Conservation (phyloP, 2,329 filamentous ascomycete genomes). For the Hymenoscyphus salicellus region DNA sequence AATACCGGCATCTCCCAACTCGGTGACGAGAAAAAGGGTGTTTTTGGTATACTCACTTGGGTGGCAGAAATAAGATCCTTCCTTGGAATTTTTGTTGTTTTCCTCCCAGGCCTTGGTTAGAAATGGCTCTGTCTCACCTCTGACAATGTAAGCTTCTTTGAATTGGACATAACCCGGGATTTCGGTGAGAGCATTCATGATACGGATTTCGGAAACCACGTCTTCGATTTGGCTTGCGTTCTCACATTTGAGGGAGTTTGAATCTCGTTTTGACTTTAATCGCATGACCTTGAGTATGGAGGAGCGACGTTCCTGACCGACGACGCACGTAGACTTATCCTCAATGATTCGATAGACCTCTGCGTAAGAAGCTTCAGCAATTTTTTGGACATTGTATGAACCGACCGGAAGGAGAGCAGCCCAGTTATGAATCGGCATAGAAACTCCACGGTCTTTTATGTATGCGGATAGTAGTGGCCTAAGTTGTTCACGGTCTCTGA, state of each 20-base stretch:
- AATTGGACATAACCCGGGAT: constrained; percentile 64
- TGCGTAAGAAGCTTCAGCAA: constrained; percentile 64
- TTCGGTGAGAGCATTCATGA: constrained; percentile 62
- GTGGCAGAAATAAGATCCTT: constrained; percentile 55
- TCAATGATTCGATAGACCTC: constrained; percentile 60
- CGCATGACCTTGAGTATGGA: constrained; percentile 66
- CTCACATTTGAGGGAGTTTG: constrained; percentile 17
- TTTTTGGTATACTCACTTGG: constrained; percentile 57
- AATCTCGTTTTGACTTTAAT: constrained; percentile 39
- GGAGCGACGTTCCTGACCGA: constrained; percentile 47
- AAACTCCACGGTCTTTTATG: constrained; percentile 16
- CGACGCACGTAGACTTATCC: not conserved
- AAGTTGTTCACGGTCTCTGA: constrained; percentile 11
- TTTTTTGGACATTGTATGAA: constrained; percentile 56
- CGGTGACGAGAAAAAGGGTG: constrained; percentile 59
- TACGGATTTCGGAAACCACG: constrained; percentile 57
- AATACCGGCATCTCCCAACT: constrained; percentile 60
- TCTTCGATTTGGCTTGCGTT: constrained; percentile 40
- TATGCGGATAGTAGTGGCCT: constrained; percentile 21
- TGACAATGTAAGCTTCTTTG: constrained; percentile 61
- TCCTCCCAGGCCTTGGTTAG: constrained; percentile 59
- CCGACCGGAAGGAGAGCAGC: constrained; percentile 51
- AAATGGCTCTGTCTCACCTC: constrained; percentile 52
- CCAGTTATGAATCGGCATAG: constrained; percentile 41
- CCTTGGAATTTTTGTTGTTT: constrained; percentile 36